A percentile compares a stretch with the other conserved stretches of the same genome.
phyloP scores from a whole-genome alignment of 495 filamentous ascomycete species.

The Lophiostoma macrostomum region DNA sequence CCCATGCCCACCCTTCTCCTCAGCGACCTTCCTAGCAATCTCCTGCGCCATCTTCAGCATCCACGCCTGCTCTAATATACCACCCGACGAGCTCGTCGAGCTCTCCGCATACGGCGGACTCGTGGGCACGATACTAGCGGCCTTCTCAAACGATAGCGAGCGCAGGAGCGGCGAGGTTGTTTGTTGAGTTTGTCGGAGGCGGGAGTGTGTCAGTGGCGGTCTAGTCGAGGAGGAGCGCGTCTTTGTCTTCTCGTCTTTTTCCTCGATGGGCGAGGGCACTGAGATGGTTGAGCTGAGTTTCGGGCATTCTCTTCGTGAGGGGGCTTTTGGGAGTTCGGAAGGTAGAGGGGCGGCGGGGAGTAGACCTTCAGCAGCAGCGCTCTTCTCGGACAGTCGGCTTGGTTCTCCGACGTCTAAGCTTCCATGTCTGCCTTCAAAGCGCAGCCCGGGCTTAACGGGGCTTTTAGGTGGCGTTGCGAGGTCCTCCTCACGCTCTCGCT shows the following conservation, averaged over 20 bases:
- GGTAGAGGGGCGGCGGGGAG: slow-evolving; percentile 38
- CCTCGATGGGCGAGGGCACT: not conserved
- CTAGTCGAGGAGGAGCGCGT: not conserved
- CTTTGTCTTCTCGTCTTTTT: not conserved
- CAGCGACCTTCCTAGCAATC: slow-evolving; percentile 79
- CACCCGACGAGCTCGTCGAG: slow-evolving; percentile 34
- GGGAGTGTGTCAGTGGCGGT: slow-evolving; percentile 16
- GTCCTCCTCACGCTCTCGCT: slow-evolving; percentile 53
- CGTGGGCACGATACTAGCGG: slow-evolving; percentile 4
- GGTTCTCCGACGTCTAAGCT: slow-evolving; percentile 24
- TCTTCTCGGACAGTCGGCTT: not conserved
- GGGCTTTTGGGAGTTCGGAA: slow-evolving; percentile 13
- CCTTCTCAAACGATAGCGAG: slow-evolving; percentile 31
- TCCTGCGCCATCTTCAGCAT: slow-evolving; percentile 89
- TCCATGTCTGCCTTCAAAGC: slow-evolving; percentile 28
- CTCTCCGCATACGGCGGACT: not conserved
- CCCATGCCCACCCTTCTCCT: slow-evolving; percentile 54
- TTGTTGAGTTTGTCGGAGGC: slow-evolving; percentile 17
- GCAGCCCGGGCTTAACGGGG: slow-evolving; percentile 40
- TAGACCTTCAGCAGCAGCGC: slow-evolving; percentile 9
- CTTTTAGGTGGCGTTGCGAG: slow-evolving; percentile 47
- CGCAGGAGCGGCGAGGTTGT: slow-evolving; percentile 29
- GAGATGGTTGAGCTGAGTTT: no score
- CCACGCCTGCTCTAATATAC: slow-evolving; percentile 79
- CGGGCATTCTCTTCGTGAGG: no score